Conservation (phyloP, 176 grass and related monocot genomes). For the Cenchrus americanus region DNA sequence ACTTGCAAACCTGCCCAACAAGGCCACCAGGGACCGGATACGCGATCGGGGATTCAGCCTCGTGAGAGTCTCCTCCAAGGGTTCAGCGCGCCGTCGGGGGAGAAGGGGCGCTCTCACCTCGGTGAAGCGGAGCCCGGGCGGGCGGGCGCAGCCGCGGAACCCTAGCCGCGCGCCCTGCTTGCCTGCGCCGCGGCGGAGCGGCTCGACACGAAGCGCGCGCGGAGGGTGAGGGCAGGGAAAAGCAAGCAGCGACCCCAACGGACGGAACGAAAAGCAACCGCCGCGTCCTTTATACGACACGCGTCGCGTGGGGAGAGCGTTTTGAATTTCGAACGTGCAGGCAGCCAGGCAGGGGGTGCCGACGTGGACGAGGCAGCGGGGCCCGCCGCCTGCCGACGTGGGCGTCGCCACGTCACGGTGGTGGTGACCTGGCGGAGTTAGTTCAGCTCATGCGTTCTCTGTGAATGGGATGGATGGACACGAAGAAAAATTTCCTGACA, state of each 20-base stretch:
- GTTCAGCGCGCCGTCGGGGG: neutral
- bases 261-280: neutral
- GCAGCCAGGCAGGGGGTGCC: neutral
- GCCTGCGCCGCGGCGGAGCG: neutral
- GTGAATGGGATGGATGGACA: no score
- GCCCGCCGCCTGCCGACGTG: neutral
- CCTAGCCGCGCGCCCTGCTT: neutral
- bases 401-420: conserved; percentile 35
- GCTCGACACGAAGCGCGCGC: neutral
- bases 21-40: neutral
- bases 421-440: neutral
- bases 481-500: no score
- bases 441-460: conserved; percentile 23
- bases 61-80: neutral
- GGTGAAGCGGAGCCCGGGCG: neutral
- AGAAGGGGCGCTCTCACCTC: neutral
- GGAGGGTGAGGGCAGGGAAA: no score
- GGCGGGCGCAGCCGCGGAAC: neutral
- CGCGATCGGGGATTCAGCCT: neutral
- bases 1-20: neutral
- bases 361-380: conserved; percentile 21
- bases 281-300: conserved; percentile 13
- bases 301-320: neutral
- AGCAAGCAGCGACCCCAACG: neutral
- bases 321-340: neutral